phyloP scores from a whole-genome alignment of 306 rosid species.

The Ceratonia siliqua region DNA sequence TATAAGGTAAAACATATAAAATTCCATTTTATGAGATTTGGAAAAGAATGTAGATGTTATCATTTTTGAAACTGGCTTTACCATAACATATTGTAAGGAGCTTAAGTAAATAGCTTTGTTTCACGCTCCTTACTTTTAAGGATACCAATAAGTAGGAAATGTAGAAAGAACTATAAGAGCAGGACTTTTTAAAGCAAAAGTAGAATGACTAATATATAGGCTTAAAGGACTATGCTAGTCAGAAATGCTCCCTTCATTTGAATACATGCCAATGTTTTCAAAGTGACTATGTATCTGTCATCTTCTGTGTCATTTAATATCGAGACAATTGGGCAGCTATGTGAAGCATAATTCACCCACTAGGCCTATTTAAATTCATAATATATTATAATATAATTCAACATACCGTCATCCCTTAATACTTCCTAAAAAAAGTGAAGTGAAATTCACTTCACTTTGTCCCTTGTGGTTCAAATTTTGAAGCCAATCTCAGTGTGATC shows the following conservation, averaged over 20 bases:
- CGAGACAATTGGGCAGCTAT: slow-evolving; percentile 14
- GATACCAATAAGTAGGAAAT: slow-evolving; percentile 18
- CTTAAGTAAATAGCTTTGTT: background rate
- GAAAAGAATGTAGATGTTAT: slow-evolving; percentile 5
- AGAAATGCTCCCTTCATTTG: background rate
- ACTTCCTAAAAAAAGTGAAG: slow-evolving; percentile 2
- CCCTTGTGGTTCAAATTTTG: slow-evolving; percentile 23
- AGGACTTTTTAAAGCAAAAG: slow-evolving; percentile 22
- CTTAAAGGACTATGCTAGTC: background rate
- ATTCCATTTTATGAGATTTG: slow-evolving; percentile 11
- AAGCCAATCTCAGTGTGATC: slow-evolving; percentile 31
- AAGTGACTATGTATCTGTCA: slow-evolving; percentile 18
- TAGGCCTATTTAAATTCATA: background rate
- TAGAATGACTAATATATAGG: slow-evolving; percentile 1
- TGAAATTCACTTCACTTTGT: slow-evolving; percentile 23
- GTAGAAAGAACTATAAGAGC: slow-evolving; percentile 16
- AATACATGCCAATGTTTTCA: background rate
- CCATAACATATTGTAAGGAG: too few relatives aligned
- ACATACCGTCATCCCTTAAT: slow-evolving; percentile 16
- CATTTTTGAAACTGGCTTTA: slow-evolving; percentile 12
- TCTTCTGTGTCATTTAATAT: slow-evolving; percentile 7
- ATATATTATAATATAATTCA: slow-evolving; percentile 14
- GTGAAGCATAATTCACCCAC: slow-evolving; percentile 1
- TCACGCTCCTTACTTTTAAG: slow-evolving; percentile 7
- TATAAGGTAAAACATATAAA: background rate